Conservation (phyloP, 768 basidiomycete species). For the Wakefieldia striispora region DNA sequence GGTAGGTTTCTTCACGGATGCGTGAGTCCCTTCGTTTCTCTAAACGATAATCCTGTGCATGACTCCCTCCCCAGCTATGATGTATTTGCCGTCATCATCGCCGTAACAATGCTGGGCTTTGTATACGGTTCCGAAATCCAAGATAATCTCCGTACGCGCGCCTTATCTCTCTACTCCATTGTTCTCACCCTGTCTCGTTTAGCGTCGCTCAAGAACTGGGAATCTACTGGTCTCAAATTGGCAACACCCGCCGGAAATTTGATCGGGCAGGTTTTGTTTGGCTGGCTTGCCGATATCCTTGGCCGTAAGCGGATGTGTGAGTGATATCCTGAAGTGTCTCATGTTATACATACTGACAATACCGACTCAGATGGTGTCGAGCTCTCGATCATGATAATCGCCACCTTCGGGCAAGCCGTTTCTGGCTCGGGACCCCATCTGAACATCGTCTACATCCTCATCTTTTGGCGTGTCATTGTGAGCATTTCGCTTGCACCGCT, state of each 20-base stretch:
- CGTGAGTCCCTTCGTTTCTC: too few species aligned
- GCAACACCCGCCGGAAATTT: constrained; percentile 74
- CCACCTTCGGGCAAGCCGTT: constrained; percentile 76
- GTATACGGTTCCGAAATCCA: constrained; percentile 50
- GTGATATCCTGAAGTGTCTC: constrained; percentile 21
- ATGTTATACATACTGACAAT: background rate
- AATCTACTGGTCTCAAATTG: constrained; percentile 72
- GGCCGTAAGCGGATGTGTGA: constrained; percentile 77
- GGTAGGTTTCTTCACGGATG: too few species aligned
- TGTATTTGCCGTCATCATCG: constrained; percentile 86
- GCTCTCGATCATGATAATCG: constrained; percentile 73
- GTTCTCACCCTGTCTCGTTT: constrained; percentile 17
- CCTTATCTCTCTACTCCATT: constrained; percentile 5
- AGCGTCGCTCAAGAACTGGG: constrained; percentile 35
- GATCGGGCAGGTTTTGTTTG: constrained; percentile 70
- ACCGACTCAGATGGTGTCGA: constrained; percentile 40
- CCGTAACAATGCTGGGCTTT: constrained; percentile 74
- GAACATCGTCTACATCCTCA: constrained; percentile 64
- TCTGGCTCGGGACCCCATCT: constrained; percentile 61
- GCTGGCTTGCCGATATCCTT: constrained; percentile 70
- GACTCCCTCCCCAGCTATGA: constrained; percentile 44
- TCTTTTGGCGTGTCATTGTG: constrained; percentile 78
- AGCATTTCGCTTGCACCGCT: constrained; percentile 4
- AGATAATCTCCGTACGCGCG: background rate
- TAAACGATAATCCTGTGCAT: too few species aligned